Conservation (phyloP, 306 rosid genomes). For the Coriaria nepalensis region DNA sequence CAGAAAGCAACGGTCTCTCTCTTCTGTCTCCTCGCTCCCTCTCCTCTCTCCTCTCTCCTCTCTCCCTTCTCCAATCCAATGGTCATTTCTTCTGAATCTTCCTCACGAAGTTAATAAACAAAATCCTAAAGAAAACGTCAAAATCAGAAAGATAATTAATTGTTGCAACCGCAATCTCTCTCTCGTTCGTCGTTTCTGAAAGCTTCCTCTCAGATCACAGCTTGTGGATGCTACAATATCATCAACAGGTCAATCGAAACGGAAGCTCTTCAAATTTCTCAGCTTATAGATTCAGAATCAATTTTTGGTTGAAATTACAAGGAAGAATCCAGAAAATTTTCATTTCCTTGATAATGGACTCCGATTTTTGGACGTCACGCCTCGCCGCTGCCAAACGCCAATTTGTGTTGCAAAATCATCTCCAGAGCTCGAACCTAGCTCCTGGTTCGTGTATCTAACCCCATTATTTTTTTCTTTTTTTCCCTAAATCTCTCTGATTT, state of each 20-base stretch:
- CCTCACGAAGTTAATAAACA: constrained; percentile 8
- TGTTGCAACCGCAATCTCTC: too few relatives aligned
- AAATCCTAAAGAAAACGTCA: not conserved
- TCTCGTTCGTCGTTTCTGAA: too few relatives aligned
- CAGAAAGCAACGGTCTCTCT: too few relatives aligned
- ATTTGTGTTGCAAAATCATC: constrained; percentile 51
- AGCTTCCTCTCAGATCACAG: too few relatives aligned
- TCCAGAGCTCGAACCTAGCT: constrained; percentile 71
- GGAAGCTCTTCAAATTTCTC: too few relatives aligned
- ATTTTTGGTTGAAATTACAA: too few relatives aligned
- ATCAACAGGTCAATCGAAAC: too few relatives aligned
- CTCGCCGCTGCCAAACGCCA: constrained; percentile 96
- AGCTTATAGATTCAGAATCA: too few relatives aligned
- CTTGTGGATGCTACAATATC: too few relatives aligned
- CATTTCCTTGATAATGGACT: constrained; percentile 36
- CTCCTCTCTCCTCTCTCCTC: not conserved
- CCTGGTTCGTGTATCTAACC: not conserved
- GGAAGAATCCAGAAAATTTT: too few relatives aligned
- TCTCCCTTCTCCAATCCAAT: not conserved
- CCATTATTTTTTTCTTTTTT: not conserved
- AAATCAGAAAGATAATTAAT: not conserved
- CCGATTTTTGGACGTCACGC: constrained; percentile 93
- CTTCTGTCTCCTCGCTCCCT: not conserved
- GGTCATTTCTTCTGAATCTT: constrained; percentile 4
- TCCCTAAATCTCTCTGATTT: not conserved